Base-by-base conservation (phyloP, 306 rosid genomes). In the Astragalus glycyphyllos region DNA sequence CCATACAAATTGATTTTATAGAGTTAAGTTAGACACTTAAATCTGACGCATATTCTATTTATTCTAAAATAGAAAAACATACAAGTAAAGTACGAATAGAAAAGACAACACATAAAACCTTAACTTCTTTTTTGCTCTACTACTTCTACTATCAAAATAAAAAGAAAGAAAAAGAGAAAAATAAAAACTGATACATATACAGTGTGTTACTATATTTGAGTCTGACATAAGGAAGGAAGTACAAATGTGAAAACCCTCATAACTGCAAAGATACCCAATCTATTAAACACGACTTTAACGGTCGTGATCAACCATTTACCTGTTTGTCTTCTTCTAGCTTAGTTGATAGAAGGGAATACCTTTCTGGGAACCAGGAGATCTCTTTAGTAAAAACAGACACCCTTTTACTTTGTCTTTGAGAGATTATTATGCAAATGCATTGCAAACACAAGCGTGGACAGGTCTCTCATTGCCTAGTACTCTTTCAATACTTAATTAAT, bases 291-390 rank as follows among this genome's bases (percentile, higher is more conserved):
- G 75, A 62, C 69, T 81, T 81, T 81, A 84, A 84, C 85, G 81
- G 88, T 81, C 83, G 61, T 51, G 75, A 81, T 84, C 77, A 78
- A 71, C 69, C 41, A 58, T 58, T 67, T 58, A 53, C 38, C 71
- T 60, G 68, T 68, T 84, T 81, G 75, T 84, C 88, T 78, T 71
- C 15, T 74, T 84, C 59, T 61, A 74, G 75, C 77, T 81, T 74
- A 47, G 48, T 75, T 77, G 60, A 84, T 73, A 17, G 26, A 68
- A 73, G 14, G 9, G 37, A 72, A 50, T 38, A 63, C 77, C 76
- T 80, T 84, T 80, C 57, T 80, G 85, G 85, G 87, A 84, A 84
- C 81, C 76, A 77, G 76, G 76, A 80, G 76, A 77, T 72, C 64
- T 67, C 23, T 31, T 63, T 23, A 15, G 8, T 44, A 4, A 53